These are phyloP conservation scores for Cladosporium sp. DNA, from an alignment of 2,329 filamentous ascomycete genomes.

Conservation along the genomic window DNA sequence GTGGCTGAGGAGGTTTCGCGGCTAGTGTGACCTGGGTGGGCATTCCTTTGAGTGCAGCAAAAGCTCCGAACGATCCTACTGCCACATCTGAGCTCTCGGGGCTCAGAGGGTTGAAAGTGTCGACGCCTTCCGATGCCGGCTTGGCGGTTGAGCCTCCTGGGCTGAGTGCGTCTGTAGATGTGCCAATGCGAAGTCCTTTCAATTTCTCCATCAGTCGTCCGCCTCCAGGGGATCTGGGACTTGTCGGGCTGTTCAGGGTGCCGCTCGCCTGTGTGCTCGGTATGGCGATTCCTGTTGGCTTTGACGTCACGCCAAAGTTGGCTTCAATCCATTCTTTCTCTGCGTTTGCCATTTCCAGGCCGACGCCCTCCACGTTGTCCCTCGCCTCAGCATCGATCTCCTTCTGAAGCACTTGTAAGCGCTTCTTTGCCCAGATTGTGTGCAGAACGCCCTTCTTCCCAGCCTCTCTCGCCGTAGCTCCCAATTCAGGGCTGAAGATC, in stretches of 20 bases:
- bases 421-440: conserved; percentile 84
- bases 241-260: conserved; percentile 48
- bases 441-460: conserved; percentile 80
- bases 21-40: conserved; percentile 36
- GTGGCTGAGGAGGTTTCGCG: conserved; percentile 39
- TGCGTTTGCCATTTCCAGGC: conserved; percentile 74
- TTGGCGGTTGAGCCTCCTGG: conserved; percentile 18
- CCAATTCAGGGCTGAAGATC: conserved; percentile 75
- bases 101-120: conserved; percentile 51
- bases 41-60: conserved; percentile 54
- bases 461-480: conserved; percentile 59
- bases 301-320: conserved; percentile 64
- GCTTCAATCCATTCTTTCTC: conserved; percentile 82
- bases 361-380: conserved; percentile 74
- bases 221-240: conserved; percentile 59
- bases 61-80: conserved; percentile 55
- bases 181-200: conserved; percentile 72
- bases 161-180: conserved; percentile 43
- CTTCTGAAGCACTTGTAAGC: conserved; percentile 67
- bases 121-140: conserved; percentile 29
- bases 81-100: conserved; percentile 61
- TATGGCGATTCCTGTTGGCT: conserved; percentile 37
- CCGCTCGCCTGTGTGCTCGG: conserved; percentile 24
- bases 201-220: conserved; percentile 74
- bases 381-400: conserved; percentile 73